Evolutionary conservation across 2,329 filamentous ascomycete genomes (phyloP).

Genomic region (Colletotrichum karsti): DNA sequence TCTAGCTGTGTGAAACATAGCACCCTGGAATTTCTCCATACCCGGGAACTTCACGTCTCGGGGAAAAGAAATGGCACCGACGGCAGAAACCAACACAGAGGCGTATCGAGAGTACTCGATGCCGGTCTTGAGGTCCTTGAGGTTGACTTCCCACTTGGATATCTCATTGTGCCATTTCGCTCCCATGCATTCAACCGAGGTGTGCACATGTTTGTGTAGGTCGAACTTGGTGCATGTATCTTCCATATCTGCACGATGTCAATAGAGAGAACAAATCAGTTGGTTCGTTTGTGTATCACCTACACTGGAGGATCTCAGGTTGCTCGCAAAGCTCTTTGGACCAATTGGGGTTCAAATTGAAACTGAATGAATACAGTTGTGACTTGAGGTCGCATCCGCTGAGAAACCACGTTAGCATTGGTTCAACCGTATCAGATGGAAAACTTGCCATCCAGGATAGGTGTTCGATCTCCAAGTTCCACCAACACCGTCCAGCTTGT

Average conservation of each 20-base stretch:
- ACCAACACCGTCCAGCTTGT: slow-evolving; percentile 39
- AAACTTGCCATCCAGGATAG: slow-evolving; percentile 39
- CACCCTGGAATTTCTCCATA: slow-evolving; percentile 41
- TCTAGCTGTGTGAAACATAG: slow-evolving; percentile 43
- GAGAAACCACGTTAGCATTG: neutral
- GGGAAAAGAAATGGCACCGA: slow-evolving; percentile 35
- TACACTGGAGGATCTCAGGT: slow-evolving; percentile 43
- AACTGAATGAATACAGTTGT: slow-evolving; percentile 52
- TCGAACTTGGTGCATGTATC: slow-evolving; percentile 32
- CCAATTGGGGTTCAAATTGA: slow-evolving; percentile 49
- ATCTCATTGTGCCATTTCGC: slow-evolving; percentile 32
- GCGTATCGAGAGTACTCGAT: slow-evolving; percentile 29
- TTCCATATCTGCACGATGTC: slow-evolving; percentile 29
- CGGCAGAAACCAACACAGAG: slow-evolving; percentile 36
- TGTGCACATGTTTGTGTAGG: slow-evolving; percentile 33
- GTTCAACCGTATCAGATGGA: neutral
- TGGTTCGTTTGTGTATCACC: neutral
- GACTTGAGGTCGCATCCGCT: slow-evolving; percentile 41
- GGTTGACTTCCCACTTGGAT: slow-evolving; percentile 31
- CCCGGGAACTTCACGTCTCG: slow-evolving; percentile 37
- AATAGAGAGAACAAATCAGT: neutral
- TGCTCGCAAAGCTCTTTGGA: slow-evolving; percentile 42
- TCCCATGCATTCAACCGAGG: slow-evolving; percentile 31
- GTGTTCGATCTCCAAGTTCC: slow-evolving; percentile 41
- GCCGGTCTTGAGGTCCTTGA: slow-evolving; percentile 30